Base-by-base conservation (phyloP, 2,329 filamentous ascomycete species). In the Rhexocercosporidium sp. region DNA sequence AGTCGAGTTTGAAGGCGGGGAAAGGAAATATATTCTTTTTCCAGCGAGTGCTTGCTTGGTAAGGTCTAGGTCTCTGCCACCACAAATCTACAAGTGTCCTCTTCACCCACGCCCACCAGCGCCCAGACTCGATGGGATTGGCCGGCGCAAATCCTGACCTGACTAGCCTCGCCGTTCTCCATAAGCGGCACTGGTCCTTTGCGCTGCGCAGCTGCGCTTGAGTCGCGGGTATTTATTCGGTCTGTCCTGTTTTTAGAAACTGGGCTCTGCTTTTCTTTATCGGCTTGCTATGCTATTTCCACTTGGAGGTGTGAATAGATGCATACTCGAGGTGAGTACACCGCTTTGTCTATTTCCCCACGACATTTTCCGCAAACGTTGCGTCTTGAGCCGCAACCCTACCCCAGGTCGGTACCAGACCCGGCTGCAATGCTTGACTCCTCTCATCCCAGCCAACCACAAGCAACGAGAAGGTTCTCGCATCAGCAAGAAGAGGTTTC, bases 81-180 rank as follows among this genome's bases (percentile, higher is more conserved):
- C 27, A 37, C 39, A 59, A 68, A 65, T 59, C 60, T 63, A 61
- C 60, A 69, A 66, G 64, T 69, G 67, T 69, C 67, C 67, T 66
- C 67, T 68, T 68, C 49, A 64, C 41, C 12, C 59, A 53, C 44
- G n/a, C 59, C 65, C 63, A 47, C 62, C 12, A 53, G 46, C 44
- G n/a, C 59, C 65, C 63, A 47, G 59, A 49, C 57, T 20, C 16
- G 60, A 57, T 57, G 34, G 46, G 57, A 66, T 66, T 66, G 59
- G 64, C 47, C 60, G 59, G 16, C 22, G 49, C 47, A 27, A 44
- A 46, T 31, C 49, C 49, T 31, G 39, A 44, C 39, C n/a, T 16
- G 44, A n/a, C 44, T 56, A 57, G 54, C 54, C 34, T 57, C 54
- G 54, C 20, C 31, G 31, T 57, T 11, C 6, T n/a, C n/a, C n/a